Evolutionary conservation across 768 basidiomycete genomes (phyloP).

Genomic region (Kwoniella bestiolae): DNA sequence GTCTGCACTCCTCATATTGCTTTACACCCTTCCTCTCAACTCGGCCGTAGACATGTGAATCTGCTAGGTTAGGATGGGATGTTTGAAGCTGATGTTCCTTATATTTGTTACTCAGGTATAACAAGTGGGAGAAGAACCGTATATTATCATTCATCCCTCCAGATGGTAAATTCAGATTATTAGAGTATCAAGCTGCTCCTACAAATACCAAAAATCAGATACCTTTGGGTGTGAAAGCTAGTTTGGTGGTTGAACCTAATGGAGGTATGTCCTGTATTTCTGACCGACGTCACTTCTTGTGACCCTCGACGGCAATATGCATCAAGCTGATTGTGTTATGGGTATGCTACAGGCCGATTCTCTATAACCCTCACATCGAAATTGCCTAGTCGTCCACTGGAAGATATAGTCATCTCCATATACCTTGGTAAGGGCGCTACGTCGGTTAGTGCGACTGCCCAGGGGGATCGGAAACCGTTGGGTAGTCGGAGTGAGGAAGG

Average conservation of each 20-base stretch:
- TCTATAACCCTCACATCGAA: slow-evolving; percentile 50
- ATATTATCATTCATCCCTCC: slow-evolving; percentile 89
- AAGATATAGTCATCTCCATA: slow-evolving; percentile 72
- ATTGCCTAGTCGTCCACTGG: slow-evolving; percentile 63
- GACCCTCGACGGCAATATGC: background rate
- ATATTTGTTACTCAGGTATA: slow-evolving; percentile 63
- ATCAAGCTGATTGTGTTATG: background rate
- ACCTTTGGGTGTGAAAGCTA: slow-evolving; percentile 45
- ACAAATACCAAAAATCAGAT: slow-evolving; percentile 13
- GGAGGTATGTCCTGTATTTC: slow-evolving; percentile 58
- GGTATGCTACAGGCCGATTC: slow-evolving; percentile 48
- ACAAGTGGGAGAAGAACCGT: slow-evolving; percentile 76
- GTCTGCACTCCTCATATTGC: slow-evolving; percentile 50
- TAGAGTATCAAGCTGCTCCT: slow-evolving; percentile 75
- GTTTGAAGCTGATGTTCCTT: slow-evolving; percentile 15
- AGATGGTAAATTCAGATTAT: slow-evolving; percentile 81
- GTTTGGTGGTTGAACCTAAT: slow-evolving; percentile 57
- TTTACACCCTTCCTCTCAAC: too few species aligned
- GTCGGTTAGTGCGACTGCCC: slow-evolving; percentile 72
- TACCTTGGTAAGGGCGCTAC: slow-evolving; percentile 75
- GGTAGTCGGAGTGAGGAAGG: slow-evolving; percentile 25
- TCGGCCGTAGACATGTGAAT: too few species aligned
- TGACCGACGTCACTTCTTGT: background rate
- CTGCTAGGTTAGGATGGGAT: too few species aligned
- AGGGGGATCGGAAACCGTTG: slow-evolving; percentile 50